Conservation (phyloP, 768 basidiomycete species). For the Mycena epipterygia region DNA sequence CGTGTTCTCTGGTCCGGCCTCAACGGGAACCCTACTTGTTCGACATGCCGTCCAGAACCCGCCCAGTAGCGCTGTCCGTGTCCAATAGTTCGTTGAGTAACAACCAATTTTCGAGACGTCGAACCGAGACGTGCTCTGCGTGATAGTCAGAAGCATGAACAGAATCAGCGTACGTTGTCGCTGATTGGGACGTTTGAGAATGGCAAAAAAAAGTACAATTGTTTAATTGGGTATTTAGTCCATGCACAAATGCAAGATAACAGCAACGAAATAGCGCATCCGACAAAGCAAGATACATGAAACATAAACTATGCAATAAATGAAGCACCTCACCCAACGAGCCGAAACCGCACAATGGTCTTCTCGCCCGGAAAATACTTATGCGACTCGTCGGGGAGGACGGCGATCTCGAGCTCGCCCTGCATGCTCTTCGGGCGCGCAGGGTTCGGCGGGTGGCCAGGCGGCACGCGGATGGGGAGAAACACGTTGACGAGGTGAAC, state of each 20-base stretch:
- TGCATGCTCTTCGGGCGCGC: constrained; percentile 54
- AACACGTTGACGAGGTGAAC: constrained; percentile 37
- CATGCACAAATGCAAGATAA: constrained; percentile 5
- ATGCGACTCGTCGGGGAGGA: constrained; percentile 69
- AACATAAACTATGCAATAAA: constrained; percentile 13
- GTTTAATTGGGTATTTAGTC: constrained; percentile 19
- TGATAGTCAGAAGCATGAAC: no score
- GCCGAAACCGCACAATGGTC: constrained; percentile 65
- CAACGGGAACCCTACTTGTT: neutral
- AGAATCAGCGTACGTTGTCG: no score
- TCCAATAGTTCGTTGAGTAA: neutral
- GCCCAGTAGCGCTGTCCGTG: neutral
- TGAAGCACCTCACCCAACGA: constrained; percentile 57
- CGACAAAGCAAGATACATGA: constrained; percentile 13
- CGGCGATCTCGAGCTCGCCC: constrained; percentile 69
- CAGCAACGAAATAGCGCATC: constrained; percentile 4
- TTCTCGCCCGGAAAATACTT: constrained; percentile 65
- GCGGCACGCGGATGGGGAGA: constrained; percentile 27
- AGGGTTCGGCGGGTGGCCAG: constrained; percentile 30
- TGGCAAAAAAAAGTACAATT: constrained; percentile 9
- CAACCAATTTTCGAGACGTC: no score
- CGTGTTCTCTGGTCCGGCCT: neutral
- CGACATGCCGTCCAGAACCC: neutral
- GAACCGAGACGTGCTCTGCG: no score
- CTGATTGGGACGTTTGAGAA: no score